These are phyloP conservation scores for Poteriospumella lacustris DNA, from an alignment of 108 stramenopile genomes.

Conservation along the genomic window DNA sequence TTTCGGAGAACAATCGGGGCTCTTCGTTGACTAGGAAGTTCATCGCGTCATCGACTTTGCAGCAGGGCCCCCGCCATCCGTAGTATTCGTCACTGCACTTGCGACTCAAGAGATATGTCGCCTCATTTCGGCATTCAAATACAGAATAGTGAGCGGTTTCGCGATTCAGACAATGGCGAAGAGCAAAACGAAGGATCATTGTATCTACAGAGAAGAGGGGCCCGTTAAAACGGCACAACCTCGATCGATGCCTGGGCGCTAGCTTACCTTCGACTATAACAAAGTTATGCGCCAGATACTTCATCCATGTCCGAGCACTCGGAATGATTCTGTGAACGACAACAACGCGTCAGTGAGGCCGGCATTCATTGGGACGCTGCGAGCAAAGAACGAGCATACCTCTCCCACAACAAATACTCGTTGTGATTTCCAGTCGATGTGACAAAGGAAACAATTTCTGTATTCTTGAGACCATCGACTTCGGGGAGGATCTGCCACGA, in stretches of 20 bases:
- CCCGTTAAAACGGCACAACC: neutral
- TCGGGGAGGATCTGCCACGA: too few species aligned
- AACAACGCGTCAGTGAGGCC: neutral
- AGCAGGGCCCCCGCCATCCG: neutral
- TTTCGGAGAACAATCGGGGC: neutral
- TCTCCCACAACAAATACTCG: neutral
- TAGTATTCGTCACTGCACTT: neutral
- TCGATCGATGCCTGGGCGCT: neutral
- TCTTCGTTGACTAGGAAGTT: neutral
- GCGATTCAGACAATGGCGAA: neutral
- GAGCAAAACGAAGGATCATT: neutral
- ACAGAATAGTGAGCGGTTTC: neutral
- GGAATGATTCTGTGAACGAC: conserved; percentile 10
- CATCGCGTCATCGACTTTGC: neutral
- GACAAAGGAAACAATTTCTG: neutral
- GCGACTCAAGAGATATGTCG: neutral
- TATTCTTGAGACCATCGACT: conserved; percentile 4
- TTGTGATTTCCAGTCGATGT: neutral
- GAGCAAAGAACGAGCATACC: neutral
- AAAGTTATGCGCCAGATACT: neutral
- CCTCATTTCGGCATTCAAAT: neutral
- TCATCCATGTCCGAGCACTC: neutral
- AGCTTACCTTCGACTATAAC: conserved; percentile 1
- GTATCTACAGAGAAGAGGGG: neutral
- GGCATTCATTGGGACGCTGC: neutral